A percentile compares a stretch with the other conserved stretches of the same genome.
These are phyloP conservation scores for Scopulariopsis brevicaulis DNA, from an alignment of 2,329 filamentous ascomycete species.

Conservation along the genomic window DNA sequence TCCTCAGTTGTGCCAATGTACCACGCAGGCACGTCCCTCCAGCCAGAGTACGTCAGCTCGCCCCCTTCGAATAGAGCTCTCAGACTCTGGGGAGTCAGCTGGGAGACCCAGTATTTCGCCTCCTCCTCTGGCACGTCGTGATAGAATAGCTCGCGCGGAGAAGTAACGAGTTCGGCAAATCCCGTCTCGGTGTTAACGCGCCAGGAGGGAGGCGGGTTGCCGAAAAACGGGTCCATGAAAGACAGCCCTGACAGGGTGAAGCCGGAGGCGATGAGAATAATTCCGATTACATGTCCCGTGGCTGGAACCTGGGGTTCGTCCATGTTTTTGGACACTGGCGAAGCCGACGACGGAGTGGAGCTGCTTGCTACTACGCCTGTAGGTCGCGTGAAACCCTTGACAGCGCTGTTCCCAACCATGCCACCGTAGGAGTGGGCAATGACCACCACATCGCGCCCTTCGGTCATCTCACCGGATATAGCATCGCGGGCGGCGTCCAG, in stretches of 20 bases:
- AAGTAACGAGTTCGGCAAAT: conserved; percentile 23
- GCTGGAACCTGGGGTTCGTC: not conserved
- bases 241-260: conserved; percentile 22
- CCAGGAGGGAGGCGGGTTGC: conserved; percentile 29
- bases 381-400: conserved; percentile 25
- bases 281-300: conserved; percentile 26
- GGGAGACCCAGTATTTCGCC: conserved; percentile 25
- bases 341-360: not conserved
- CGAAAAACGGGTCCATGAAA: conserved; percentile 28
- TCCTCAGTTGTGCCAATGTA: conserved; percentile 32
- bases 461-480: conserved; percentile 20
- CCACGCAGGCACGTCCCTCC: conserved; percentile 34
- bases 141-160: conserved; percentile 31
- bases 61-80: conserved; percentile 32
- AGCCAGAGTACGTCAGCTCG: conserved; percentile 30
- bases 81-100: conserved; percentile 27
- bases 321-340: not conserved
- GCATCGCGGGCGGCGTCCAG: conserved; percentile 23
- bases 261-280: conserved; percentile 31
- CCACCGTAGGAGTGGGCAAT: conserved; percentile 38
- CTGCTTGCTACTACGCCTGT: conserved; percentile 2
- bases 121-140: conserved; percentile 34
- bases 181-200: conserved; percentile 24
- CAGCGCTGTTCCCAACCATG: conserved; percentile 29
- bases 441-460: conserved; percentile 30